Evolutionary conservation across 805 yeast genomes (phyloP), one percentile per base, ranked within the genome.

Genomic region (Cephaloascus fragrans): DNA sequence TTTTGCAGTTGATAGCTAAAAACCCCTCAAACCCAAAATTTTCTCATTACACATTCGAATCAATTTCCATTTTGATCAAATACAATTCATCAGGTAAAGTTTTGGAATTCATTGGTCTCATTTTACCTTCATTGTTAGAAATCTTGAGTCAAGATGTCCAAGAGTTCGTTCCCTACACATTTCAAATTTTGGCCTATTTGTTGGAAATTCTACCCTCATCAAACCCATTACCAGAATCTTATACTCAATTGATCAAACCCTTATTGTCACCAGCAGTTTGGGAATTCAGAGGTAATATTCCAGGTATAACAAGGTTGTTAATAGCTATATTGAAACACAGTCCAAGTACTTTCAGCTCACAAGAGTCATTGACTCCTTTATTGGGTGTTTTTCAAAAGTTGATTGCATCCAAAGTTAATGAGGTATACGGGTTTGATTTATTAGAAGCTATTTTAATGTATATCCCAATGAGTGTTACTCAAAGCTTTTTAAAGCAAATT

Each of bases 21-120:
- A 93, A 93, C 52, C 99, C 99, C 4, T 85, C 97, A 4, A 93
- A 93, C 60, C 98, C 99, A 34, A 77, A 81, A 49, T 93, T 93
- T 53, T 75, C 88, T 4, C 98, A 93, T 59, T 94, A 80, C 53
- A 70, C 84, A 3, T 93, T 93, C 56, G 99, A 93, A 65, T 72
- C 95, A 6, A 69, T 93, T 42, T 90, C 93, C 19, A 81, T 80
- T 3, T 62, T 89, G 37, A 62, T 89, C 42, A 80, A 80, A 46
- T 80, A 58, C 52, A 52, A 61, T 29, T 47, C 49, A 3, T 46
- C 60, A 18, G 18, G 34, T n/a, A 15, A 32, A 14, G 34, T 15
- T 14, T 60, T 64, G 1, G 41, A 55, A 19, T 62, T 73, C 32
- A 79, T 80, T 41, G 59, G 62, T 4, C 44, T 73, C 9, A 65